Conservation (phyloP, 768 basidiomycete genomes). For the Podaxis sp. region DNA sequence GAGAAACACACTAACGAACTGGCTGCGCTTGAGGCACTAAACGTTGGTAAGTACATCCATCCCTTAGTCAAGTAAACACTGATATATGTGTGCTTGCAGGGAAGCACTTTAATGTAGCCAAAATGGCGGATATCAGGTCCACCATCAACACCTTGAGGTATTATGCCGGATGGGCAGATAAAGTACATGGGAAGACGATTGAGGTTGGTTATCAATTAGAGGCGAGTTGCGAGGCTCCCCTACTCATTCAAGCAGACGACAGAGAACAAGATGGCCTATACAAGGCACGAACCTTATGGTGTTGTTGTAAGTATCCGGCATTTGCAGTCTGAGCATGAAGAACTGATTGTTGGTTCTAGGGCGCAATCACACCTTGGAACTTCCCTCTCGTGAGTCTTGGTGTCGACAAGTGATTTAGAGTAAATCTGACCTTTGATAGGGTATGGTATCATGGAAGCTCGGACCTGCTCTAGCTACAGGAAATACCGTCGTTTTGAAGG, state of each 20-base stretch:
- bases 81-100: constrained; percentile 30
- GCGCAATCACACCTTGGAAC: constrained; percentile 66
- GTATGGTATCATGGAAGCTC: constrained; percentile 67
- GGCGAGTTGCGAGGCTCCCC: neutral
- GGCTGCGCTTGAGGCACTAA: constrained; percentile 71
- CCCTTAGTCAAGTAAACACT: neutral
- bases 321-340: neutral
- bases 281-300: constrained; percentile 66
- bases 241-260: constrained; percentile 37
- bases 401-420: neutral
- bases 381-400: constrained; percentile 31
- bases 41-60: constrained; percentile 47
- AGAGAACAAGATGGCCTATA: constrained; percentile 61
- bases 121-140: constrained; percentile 46
- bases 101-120: constrained; percentile 53
- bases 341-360: constrained; percentile 16
- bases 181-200: constrained; percentile 73
- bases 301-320: constrained; percentile 34
- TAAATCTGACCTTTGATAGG: constrained; percentile 9
- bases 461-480: constrained; percentile 78
- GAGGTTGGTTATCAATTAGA: constrained; percentile 37
- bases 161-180: constrained; percentile 92
- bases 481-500: constrained; percentile 71
- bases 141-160: constrained; percentile 61
- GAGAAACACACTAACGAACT: constrained; percentile 62